A percentile compares a stretch with the other conserved stretches of the same genome.
Conservation (phyloP, 2,329 filamentous ascomycete genomes). For the Alternaria alternata region DNA sequence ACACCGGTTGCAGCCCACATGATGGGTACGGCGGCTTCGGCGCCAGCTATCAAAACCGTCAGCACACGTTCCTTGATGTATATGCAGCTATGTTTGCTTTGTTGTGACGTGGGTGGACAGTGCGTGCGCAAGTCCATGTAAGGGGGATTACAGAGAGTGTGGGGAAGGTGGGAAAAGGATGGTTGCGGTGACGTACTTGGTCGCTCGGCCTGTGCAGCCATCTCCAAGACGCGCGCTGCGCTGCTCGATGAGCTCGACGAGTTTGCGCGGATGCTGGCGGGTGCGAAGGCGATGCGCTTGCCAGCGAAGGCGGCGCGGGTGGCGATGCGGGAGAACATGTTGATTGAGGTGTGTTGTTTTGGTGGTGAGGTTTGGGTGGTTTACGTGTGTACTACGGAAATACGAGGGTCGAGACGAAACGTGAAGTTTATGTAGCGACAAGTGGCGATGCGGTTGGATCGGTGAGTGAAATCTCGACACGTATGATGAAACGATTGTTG, state of each 20-base stretch:
- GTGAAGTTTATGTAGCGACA: slow-evolving; percentile 1
- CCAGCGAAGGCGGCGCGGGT: slow-evolving; percentile 33
- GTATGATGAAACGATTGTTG: slow-evolving; percentile 12
- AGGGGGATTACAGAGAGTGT: neutral
- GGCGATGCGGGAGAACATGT: slow-evolving; percentile 29
- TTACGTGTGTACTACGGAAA: neutral
- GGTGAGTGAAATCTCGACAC: slow-evolving; percentile 1
- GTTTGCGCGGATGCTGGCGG: slow-evolving; percentile 41
- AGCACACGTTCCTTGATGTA: neutral
- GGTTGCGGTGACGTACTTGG: slow-evolving; percentile 31
- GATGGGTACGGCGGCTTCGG: slow-evolving; percentile 43
- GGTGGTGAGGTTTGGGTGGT: neutral
- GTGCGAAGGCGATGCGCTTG: slow-evolving; percentile 28
- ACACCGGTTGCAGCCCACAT: slow-evolving; percentile 43
- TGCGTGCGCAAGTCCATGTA: neutral
- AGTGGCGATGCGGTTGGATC: neutral
- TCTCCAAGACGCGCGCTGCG: slow-evolving; percentile 39
- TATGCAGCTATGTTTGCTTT: neutral
- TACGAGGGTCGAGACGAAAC: neutral
- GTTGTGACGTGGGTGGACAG: neutral
- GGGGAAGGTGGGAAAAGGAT: neutral
- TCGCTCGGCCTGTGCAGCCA: slow-evolving; percentile 43
- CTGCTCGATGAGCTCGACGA: slow-evolving; percentile 34
- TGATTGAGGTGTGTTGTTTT: neutral
- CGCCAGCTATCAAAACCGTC: slow-evolving; percentile 16